Evolutionary conservation across 2,329 filamentous ascomycete species (phyloP).

Genomic region (Tolypocladium inflatum): DNA sequence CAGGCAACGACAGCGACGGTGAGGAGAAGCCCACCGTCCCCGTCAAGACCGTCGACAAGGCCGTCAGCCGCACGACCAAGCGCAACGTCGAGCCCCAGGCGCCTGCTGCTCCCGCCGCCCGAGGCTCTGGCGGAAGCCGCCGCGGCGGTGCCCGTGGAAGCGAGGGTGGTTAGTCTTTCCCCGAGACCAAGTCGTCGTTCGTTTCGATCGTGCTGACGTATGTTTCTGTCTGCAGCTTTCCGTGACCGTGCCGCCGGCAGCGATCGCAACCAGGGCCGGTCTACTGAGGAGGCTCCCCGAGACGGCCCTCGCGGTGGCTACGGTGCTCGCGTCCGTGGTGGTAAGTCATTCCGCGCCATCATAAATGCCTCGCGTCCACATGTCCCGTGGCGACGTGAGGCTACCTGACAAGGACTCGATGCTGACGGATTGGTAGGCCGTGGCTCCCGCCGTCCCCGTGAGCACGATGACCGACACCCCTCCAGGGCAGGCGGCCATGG

Average conservation of each 20-base stretch:
- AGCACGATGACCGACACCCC: slow-evolving; percentile 48
- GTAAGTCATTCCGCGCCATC: slow-evolving; percentile 25
- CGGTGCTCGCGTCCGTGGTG: slow-evolving; percentile 53
- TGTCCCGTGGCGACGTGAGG: background rate
- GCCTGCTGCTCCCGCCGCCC: slow-evolving; percentile 47
- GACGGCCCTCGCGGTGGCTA: slow-evolving; percentile 50
- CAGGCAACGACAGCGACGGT: slow-evolving; percentile 52
- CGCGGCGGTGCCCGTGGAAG: slow-evolving; percentile 60
- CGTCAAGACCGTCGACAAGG: slow-evolving; percentile 84
- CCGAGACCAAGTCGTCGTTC: background rate
- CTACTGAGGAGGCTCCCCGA: slow-evolving; percentile 58
- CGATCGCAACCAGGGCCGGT: slow-evolving; percentile 72
- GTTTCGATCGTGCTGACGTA: background rate
- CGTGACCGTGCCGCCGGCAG: slow-evolving; percentile 77
- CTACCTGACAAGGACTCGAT: background rate
- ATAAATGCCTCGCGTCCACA: background rate
- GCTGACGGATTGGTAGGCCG: slow-evolving; percentile 30
- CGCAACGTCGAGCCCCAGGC: slow-evolving; percentile 74
- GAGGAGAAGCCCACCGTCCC: slow-evolving; percentile 70
- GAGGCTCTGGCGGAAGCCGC: slow-evolving; percentile 33
- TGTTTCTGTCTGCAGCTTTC: slow-evolving; percentile 52
- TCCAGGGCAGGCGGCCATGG: slow-evolving; percentile 28
- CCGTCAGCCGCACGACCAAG: slow-evolving; percentile 64
- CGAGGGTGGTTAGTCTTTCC: slow-evolving; percentile 66
- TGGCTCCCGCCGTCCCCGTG: slow-evolving; percentile 41